phyloP scores from a whole-genome alignment of 352 stramenopile genomes.

The Phytophthora podocarpi region DNA sequence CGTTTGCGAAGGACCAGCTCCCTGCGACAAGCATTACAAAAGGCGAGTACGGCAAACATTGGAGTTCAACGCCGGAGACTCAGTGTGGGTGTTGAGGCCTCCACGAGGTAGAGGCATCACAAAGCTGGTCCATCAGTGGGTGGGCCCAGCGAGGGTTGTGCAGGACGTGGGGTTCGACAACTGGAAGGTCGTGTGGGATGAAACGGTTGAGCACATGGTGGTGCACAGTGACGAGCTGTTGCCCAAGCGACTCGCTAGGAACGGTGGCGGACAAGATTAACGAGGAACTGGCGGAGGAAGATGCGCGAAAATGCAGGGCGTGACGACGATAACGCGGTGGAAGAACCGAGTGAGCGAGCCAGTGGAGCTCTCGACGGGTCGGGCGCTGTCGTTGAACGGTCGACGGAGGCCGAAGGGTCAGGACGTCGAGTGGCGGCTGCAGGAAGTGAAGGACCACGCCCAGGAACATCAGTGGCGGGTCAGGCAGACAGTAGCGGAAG shows the following conservation, averaged over 20 bases:
- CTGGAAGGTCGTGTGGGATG: background rate
- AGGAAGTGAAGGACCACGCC: too few species aligned
- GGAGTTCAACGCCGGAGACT: background rate
- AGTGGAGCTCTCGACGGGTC: too few species aligned
- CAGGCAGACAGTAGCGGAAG: too few species aligned
- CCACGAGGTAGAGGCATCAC: background rate
- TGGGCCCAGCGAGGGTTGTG: background rate
- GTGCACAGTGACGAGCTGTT: background rate
- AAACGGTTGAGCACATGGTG: background rate
- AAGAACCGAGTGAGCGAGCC: background rate
- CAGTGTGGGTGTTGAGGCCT: constrained; percentile 2
- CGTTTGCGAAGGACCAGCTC: background rate
- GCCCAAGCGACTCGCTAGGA: background rate
- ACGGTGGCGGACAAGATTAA: background rate
- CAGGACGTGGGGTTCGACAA: background rate
- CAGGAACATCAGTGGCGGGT: too few species aligned
- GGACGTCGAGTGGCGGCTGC: too few species aligned
- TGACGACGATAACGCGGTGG: background rate
- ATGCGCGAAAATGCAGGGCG: too few species aligned
- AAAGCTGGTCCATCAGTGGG: constrained; percentile 1
- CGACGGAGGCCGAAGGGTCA: too few species aligned
- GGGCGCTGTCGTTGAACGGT: too few species aligned
- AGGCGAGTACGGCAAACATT: background rate
- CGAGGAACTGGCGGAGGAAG: background rate
- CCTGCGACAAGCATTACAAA: background rate